phyloP scores from a whole-genome alignment of 2,329 filamentous ascomycete species.

The Pseudogymnoascus sp. region DNA sequence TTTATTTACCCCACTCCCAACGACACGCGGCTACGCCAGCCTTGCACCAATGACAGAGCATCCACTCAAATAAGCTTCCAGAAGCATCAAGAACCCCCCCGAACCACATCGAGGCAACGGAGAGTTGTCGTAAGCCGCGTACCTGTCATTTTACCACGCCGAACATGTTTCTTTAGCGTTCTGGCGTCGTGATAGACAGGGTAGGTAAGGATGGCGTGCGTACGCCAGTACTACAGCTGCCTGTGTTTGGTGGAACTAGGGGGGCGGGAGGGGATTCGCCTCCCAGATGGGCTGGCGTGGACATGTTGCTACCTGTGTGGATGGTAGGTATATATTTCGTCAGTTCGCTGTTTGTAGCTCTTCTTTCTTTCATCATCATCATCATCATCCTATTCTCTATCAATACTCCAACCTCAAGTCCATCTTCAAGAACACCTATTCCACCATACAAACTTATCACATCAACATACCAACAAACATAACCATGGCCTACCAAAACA shows the following conservation, averaged over 20 bases:
- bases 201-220: conserved; percentile 1
- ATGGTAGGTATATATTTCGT: background rate
- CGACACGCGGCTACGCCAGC: conserved; percentile 6
- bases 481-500: conserved; percentile 3
- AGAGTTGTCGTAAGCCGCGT: conserved; percentile 10
- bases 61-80: background rate
- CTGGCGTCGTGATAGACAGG: background rate
- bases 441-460: background rate
- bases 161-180: background rate
- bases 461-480: background rate
- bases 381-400: background rate
- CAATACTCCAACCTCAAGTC: background rate
- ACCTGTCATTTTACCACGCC: background rate
- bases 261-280: background rate
- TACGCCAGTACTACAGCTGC: background rate
- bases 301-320: background rate
- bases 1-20: background rate
- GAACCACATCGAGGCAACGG: conserved; percentile 18
- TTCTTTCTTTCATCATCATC: conserved; percentile 7
- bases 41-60: conserved; percentile 6
- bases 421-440: background rate
- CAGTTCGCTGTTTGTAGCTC: background rate
- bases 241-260: background rate
- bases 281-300: conserved; percentile 3
- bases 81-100: conserved; percentile 1